These are phyloP conservation scores for Tephrocybe sp. DNA, from an alignment of 768 basidiomycete genomes.

Conservation along the genomic window DNA sequence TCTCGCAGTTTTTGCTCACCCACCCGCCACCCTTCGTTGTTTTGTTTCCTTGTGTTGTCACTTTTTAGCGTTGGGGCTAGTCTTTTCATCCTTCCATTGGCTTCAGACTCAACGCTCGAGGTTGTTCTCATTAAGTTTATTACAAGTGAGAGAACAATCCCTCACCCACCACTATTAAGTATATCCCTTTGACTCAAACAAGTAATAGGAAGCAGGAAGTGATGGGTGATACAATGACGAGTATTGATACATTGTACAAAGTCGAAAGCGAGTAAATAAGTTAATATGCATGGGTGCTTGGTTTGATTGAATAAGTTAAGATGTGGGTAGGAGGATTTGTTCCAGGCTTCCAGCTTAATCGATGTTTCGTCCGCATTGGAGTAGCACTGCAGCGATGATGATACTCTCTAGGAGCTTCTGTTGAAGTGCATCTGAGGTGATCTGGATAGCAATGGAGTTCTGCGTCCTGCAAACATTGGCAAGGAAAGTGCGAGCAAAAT, in stretches of 20 bases:
- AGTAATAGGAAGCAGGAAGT: background rate
- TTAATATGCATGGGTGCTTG: background rate
- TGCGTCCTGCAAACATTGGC: slow-evolving; percentile 49
- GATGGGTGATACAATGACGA: background rate
- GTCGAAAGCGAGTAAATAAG: too few species aligned
- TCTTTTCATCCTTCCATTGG: too few species aligned
- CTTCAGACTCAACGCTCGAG: too few species aligned
- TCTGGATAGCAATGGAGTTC: slow-evolving; percentile 47
- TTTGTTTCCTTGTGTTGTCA: too few species aligned
- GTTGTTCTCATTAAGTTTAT: too few species aligned
- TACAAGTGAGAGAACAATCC: too few species aligned
- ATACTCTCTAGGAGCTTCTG: slow-evolving; percentile 50
- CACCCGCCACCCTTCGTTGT: too few species aligned
- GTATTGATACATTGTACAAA: background rate
- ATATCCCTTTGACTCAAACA: too few species aligned
- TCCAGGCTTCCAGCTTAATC: slow-evolving; percentile 35
- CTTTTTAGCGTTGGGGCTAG: too few species aligned
- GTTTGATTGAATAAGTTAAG: background rate
- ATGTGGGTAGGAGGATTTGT: too few species aligned
- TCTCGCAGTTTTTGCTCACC: too few species aligned
- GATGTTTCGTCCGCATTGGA: slow-evolving; percentile 62
- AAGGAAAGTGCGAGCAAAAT: slow-evolving; percentile 34
- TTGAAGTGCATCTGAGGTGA: slow-evolving; percentile 54
- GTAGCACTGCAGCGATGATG: slow-evolving; percentile 49
- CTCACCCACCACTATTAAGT: too few species aligned